Percentiles rank a stretch among this genome's conserved stretches.
Conservation (phyloP, 2,329 filamentous ascomycete genomes). For the Aspergillus unguis region DNA sequence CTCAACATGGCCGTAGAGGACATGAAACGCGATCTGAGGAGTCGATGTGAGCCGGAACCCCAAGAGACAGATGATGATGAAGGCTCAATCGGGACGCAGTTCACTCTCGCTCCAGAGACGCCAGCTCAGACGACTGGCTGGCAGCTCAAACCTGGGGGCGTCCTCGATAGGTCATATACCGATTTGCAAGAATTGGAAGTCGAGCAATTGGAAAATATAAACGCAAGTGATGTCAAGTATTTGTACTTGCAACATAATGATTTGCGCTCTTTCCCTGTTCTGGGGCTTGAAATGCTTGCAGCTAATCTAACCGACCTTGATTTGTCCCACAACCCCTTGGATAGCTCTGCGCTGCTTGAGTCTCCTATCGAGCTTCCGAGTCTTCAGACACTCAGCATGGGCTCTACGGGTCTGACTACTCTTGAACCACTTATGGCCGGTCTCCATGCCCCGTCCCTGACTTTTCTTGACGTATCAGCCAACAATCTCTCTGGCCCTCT, state of each 20-base stretch:
- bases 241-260: constrained; percentile 75
- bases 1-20: constrained; percentile 75
- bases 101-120: constrained; percentile 46
- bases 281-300: constrained; percentile 67
- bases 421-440: constrained; percentile 63
- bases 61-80: constrained; percentile 37
- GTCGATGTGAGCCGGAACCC: constrained; percentile 56
- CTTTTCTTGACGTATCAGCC: constrained; percentile 74
- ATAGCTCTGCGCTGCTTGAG: constrained; percentile 62
- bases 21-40: constrained; percentile 69
- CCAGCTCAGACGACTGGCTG: constrained; percentile 31
- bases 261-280: constrained; percentile 64
- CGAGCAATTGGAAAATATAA: constrained; percentile 46
- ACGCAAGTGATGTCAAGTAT: constrained; percentile 49
- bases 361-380: constrained; percentile 66
- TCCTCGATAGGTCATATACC: constrained; percentile 68
- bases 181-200: constrained; percentile 55
- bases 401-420: constrained; percentile 68
- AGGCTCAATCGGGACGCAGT: constrained; percentile 40
- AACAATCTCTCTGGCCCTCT: constrained; percentile 72
- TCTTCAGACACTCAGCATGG: constrained; percentile 73
- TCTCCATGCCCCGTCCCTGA: constrained; percentile 70
- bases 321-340: constrained; percentile 70
- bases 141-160: constrained; percentile 38
- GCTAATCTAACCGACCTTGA: constrained; percentile 68